These are phyloP conservation scores for Alternaria conjuncta DNA, from an alignment of 2,329 filamentous ascomycete genomes.

Conservation along the genomic window DNA sequence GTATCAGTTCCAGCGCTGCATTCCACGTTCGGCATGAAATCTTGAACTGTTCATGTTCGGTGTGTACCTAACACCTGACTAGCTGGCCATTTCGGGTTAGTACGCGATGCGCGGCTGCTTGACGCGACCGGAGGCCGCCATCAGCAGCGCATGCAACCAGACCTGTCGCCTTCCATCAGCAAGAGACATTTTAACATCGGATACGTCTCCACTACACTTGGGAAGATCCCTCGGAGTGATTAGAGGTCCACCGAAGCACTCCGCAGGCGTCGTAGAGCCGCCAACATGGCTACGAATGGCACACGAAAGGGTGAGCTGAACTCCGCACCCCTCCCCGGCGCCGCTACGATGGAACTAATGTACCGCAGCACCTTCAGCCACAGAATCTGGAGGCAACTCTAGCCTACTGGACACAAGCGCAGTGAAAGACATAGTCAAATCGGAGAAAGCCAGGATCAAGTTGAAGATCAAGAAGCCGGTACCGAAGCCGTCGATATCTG, in stretches of 20 bases:
- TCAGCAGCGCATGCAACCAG: conserved; percentile 9
- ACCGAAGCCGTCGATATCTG: conserved; percentile 69
- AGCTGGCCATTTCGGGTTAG: conserved; percentile 13
- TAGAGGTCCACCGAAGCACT: conserved; percentile 26
- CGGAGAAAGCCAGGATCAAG: conserved; percentile 51
- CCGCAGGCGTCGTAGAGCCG: conserved; percentile 43
- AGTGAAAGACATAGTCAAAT: conserved; percentile 43
- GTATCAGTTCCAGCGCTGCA: not conserved
- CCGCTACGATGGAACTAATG: conserved; percentile 23
- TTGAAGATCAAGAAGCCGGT: conserved; percentile 64
- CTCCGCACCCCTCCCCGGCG: conserved; percentile 20
- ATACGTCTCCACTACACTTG: conserved; percentile 4
- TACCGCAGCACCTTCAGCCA: conserved; percentile 32
- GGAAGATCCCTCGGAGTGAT: not conserved
- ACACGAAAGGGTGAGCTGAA: conserved; percentile 46
- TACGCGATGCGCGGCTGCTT: conserved; percentile 13
- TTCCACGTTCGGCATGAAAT: not conserved
- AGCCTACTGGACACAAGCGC: conserved; percentile 37
- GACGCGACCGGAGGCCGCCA: conserved; percentile 10
- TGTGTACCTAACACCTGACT: not conserved
- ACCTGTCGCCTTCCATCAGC: conserved; percentile 28
- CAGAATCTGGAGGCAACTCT: conserved; percentile 15
- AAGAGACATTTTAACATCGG: conserved; percentile 8
- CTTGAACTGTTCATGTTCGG: not conserved
- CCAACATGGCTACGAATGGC: conserved; percentile 45